Evolutionary conservation across 345 rosid species (phyloP).

Genomic region (Ricinus communis): DNA sequence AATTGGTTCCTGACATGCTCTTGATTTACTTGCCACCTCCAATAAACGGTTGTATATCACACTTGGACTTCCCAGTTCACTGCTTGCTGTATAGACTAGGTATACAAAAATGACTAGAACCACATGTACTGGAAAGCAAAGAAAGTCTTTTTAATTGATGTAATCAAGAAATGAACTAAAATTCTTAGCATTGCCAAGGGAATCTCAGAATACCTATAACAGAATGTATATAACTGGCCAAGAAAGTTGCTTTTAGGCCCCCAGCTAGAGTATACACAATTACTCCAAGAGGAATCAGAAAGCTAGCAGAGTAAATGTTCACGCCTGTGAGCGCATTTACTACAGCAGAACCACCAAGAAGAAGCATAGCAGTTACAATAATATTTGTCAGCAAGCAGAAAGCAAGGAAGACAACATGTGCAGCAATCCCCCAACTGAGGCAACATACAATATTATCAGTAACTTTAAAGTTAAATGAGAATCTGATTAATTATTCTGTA

Average conservation of each 20-base stretch:
- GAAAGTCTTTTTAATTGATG: not conserved
- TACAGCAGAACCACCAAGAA: constrained; percentile 91
- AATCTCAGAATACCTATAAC: constrained; percentile 52
- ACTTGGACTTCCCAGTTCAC: constrained; percentile 78
- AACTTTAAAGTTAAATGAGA: not conserved
- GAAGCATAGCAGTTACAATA: constrained; percentile 86
- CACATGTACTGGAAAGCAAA: constrained; percentile 63
- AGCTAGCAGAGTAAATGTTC: constrained; percentile 84
- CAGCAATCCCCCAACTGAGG: constrained; percentile 83
- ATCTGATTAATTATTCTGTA: not conserved
- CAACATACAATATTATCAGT: not conserved
- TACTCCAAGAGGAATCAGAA: constrained; percentile 92
- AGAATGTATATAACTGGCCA: constrained; percentile 93
- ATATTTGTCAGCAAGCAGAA: constrained; percentile 81
- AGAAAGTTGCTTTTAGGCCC: constrained; percentile 90
- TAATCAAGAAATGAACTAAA: not conserved
- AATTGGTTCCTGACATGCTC: constrained; percentile 65
- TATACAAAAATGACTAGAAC: constrained; percentile 75
- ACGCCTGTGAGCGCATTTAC: constrained; percentile 92
- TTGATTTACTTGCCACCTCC: constrained; percentile 61
- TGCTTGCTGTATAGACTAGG: constrained; percentile 80
- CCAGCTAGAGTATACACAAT: constrained; percentile 87
- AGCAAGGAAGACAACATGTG: constrained; percentile 79
- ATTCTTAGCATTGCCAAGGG: not conserved
- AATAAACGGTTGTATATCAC: constrained; percentile 48